Evolutionary conservation across 345 rosid species (phyloP), one percentile per base, ranked within the genome.

Genomic region (Corchorus olitorius): DNA sequence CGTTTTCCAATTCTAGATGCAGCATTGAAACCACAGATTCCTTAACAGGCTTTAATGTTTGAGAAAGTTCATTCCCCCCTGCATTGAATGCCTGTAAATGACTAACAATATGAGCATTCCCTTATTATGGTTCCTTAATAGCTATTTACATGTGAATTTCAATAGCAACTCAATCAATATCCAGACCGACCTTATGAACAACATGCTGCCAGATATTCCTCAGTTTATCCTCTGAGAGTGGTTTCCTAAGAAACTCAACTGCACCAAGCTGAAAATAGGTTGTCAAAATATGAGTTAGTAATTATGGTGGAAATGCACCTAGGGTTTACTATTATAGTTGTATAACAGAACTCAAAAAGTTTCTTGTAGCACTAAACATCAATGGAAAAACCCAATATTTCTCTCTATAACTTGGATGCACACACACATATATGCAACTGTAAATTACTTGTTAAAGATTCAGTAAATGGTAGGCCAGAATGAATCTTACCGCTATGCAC

Each of bases 141-240:
- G 45, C 43, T 41, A 39, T 60, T 14, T 60, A 34, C 22, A 27
- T 43, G 17, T 72, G 49, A 50, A 46, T 35, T 67, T 56, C 33
- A 46, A 49, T 34, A 19, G 82, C 19, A 48, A 39, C 37, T 46
- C 52, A 75, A 59, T 15, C 52, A 67, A 50, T 67, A 68, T 33
- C 17, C 20, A 56, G 33, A 66, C 73, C 9, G 71, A 93, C 99
- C 97, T 93, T 93, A 76, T 93, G 98, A 80, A 92, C 94, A 77
- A 96, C 98, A 33, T 96, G 99, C 81, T 96, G 99, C 99, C 99
- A 96, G 76, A 96, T 85, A 71, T 96, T 92, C 84, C 87, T 85
- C 75, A 96, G 82, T 80, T 93, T 96, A 74, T 92, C 98, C 68
- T 90, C 91, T 0, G 87, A 89, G 43, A 96, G 83, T 11, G 99